These are phyloP conservation scores for Vitis amurensis DNA, from an alignment of 164 flowering plant species.

Conservation along the genomic window DNA sequence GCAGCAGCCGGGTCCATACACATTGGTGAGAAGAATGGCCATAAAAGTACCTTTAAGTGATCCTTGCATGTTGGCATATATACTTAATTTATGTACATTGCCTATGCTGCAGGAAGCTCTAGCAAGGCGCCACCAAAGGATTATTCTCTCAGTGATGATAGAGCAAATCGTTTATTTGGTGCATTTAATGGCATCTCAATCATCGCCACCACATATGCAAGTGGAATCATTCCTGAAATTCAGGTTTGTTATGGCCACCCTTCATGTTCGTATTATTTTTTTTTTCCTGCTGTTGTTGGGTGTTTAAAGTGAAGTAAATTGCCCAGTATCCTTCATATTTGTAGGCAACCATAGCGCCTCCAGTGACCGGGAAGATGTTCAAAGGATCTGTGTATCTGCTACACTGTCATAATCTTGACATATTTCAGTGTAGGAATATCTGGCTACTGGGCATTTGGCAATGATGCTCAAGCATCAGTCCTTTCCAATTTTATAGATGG, in stretches of 20 bases:
- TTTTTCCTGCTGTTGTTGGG: background rate
- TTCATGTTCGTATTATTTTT: background rate
- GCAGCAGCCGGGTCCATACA: constrained; percentile 35
- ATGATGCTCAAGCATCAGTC: constrained; percentile 25
- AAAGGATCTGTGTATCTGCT: constrained; percentile 28
- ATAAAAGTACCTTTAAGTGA: too few species aligned
- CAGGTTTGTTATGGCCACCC: constrained; percentile 31
- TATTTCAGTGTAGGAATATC: constrained; percentile 31
- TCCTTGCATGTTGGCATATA: too few species aligned
- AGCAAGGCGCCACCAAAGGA: constrained; percentile 29
- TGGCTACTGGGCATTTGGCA: constrained; percentile 40
- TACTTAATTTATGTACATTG: background rate
- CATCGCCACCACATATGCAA: constrained; percentile 43
- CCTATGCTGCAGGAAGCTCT: constrained; percentile 26
- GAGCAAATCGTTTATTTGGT: constrained; percentile 23
- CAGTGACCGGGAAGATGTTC: constrained; percentile 34
- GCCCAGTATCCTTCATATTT: background rate
- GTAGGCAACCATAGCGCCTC: constrained; percentile 34
- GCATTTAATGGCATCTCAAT: constrained; percentile 40
- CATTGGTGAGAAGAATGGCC: constrained; percentile 24
- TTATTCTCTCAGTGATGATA: constrained; percentile 24
- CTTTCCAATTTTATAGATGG: constrained; percentile 25
- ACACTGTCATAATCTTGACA: constrained; percentile 14
- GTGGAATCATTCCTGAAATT: constrained; percentile 58
- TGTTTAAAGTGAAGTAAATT: too few species aligned